phyloP scores from a whole-genome alignment of 306 rosid species.

The Cucumis cinereus region DNA sequence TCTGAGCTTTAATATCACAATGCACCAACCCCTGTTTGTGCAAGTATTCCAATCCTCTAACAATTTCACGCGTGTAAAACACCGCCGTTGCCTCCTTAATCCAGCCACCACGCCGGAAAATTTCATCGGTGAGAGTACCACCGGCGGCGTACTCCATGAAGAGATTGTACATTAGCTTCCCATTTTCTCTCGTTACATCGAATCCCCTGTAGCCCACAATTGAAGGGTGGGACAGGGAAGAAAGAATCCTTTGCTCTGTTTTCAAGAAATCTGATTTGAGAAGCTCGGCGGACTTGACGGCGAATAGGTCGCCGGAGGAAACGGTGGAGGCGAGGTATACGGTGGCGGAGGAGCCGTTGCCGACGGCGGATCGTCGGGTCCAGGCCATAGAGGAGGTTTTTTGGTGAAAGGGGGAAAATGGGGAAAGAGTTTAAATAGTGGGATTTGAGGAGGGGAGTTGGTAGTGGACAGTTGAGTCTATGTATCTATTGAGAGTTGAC shows the following conservation, averaged over 20 bases:
- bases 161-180: constrained; percentile 41
- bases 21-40: constrained; percentile 64
- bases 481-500: constrained; percentile 24
- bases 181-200: constrained; percentile 42
- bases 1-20: constrained; percentile 80
- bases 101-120: constrained; percentile 24
- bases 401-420: not conserved
- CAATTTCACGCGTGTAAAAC: constrained; percentile 28
- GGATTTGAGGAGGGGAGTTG: not conserved
- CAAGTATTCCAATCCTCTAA: constrained; percentile 51
- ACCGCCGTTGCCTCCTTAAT: constrained; percentile 21
- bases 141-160: constrained; percentile 61
- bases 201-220: constrained; percentile 50
- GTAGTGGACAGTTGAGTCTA: not conserved
- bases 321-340: constrained; percentile 44
- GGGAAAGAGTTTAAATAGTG: not conserved
- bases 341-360: constrained; percentile 74
- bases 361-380: constrained; percentile 58
- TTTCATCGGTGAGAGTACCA: constrained; percentile 33
- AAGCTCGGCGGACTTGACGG: constrained; percentile 64
- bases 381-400: constrained; percentile 32
- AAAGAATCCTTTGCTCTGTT: constrained; percentile 47
- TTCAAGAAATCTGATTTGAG: constrained; percentile 32
- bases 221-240: constrained; percentile 43
- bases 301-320: constrained; percentile 19